Evolutionary conservation across 441 rosid genomes (phyloP).

Genomic region (Mallotus japonicus): DNA sequence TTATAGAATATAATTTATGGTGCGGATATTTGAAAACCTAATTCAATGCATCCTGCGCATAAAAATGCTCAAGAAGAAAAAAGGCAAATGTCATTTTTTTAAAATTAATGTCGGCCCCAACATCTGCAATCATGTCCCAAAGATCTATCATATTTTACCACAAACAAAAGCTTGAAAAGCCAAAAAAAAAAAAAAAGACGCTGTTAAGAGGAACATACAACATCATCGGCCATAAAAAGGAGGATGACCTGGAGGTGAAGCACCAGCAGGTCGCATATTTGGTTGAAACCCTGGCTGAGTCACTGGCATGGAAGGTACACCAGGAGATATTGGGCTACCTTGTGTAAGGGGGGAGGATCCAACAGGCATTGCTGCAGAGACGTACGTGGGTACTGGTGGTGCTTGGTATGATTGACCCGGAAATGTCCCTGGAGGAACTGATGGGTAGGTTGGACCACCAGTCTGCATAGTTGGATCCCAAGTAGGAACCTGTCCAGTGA

Average conservation of each 20-base stretch:
- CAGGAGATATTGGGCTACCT: conserved; percentile 29
- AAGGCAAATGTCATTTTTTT: not conserved
- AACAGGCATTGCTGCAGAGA: conserved; percentile 36
- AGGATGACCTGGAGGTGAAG: conserved; percentile 44
- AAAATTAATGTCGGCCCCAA: not conserved
- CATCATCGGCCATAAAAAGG: conserved; percentile 47
- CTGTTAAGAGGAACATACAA: conserved; percentile 3
- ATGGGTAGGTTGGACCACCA: conserved; percentile 29
- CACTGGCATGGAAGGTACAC: conserved; percentile 30
- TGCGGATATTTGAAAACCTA: no score
- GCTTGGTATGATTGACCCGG: conserved; percentile 39
- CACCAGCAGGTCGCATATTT: conserved; percentile 39
- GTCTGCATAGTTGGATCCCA: conserved; percentile 50
- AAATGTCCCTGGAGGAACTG: conserved; percentile 41
- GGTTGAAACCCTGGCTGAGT: conserved; percentile 37
- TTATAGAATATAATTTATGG: no score
- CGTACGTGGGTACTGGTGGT: conserved; percentile 34
- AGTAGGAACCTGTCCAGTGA: conserved; percentile 31
- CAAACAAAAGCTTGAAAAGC: conserved; percentile 22
- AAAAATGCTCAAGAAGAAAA: not conserved
- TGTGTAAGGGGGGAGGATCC: conserved; percentile 47
- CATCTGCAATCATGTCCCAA: not conserved
- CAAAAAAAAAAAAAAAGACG: not conserved
- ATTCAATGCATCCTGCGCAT: not conserved
- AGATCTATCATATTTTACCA: conserved; percentile 11